These are phyloP conservation scores for Sporothrix globosa DNA, from an alignment of 2,329 filamentous ascomycete genomes.

Conservation along the genomic window DNA sequence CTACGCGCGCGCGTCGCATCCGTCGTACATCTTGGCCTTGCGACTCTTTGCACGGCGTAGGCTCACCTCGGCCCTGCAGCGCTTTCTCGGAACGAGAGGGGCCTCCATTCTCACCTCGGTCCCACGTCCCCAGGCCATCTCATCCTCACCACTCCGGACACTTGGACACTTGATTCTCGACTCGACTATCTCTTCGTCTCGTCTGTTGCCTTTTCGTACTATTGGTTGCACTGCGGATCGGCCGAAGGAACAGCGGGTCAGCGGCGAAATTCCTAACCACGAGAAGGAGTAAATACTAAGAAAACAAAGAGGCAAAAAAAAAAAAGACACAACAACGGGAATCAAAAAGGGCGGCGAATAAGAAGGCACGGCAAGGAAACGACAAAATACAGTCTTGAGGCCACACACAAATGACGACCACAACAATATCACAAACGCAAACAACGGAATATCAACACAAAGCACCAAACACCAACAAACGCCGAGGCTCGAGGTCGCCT, in stretches of 20 bases:
- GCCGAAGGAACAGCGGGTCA: conserved; percentile 9
- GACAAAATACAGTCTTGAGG: neutral
- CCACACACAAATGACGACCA: neutral
- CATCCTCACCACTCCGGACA: too few species aligned
- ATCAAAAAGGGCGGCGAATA: neutral
- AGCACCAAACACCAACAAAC: neutral
- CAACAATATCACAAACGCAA: neutral
- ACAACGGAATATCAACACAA: neutral
- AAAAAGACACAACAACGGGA: neutral
- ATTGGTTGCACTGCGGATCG: neutral
- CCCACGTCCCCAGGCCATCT: too few species aligned
- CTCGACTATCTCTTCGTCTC: neutral
- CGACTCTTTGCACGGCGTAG: neutral
- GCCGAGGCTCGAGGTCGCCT: conserved; percentile 1
- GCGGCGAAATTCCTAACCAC: neutral
- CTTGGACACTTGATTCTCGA: neutral
- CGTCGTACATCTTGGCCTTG: conserved; percentile 5
- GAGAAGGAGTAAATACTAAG: neutral
- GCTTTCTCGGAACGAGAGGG: neutral
- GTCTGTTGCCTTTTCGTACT: neutral
- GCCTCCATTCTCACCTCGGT: too few species aligned
- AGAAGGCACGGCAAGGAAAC: neutral
- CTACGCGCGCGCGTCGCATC: conserved; percentile 18
- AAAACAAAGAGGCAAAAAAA: neutral
- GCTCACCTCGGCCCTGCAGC: neutral